phyloP scores from a whole-genome alignment of 192 early-diverging fungal species.

The Diversispora epigaea region DNA sequence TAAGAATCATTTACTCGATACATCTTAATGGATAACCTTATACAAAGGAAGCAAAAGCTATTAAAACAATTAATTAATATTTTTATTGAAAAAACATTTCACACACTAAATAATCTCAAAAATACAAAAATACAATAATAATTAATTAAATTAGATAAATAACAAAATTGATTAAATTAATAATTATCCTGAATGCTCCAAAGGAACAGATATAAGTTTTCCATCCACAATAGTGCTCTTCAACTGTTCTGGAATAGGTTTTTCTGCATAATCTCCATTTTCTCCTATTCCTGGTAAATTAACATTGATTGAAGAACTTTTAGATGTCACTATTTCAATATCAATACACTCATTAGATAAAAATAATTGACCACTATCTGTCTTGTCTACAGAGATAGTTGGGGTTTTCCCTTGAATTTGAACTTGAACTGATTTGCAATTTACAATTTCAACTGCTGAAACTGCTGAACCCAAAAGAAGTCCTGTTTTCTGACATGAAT shows the following conservation, averaged over 20 bases:
- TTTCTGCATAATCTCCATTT: constrained; percentile 72
- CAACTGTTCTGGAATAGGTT: constrained; percentile 90
- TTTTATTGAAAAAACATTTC: no score
- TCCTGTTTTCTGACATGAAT: constrained; percentile 88
- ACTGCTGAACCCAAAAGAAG: constrained; percentile 82
- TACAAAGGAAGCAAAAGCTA: no score
- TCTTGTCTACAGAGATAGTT: constrained; percentile 88
- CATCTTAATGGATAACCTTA: no score
- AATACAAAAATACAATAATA: no score
- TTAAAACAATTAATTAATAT: no score
- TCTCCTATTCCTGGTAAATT: constrained; percentile 60
- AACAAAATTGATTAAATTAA: no score
- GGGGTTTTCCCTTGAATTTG: constrained; percentile 84
- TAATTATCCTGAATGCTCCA: constrained; percentile 76
- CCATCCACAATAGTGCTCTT: constrained; percentile 83
- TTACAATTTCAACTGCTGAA: constrained; percentile 84
- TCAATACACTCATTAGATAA: constrained; percentile 73
- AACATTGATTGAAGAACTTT: constrained; percentile 90
- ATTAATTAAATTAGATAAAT: no score
- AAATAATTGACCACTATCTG: constrained; percentile 90
- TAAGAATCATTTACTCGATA: no score
- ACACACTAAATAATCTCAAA: no score
- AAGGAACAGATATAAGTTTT: constrained; percentile 75
- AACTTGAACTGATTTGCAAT: constrained; percentile 83
- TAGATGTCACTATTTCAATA: constrained; percentile 89